Base-by-base conservation (phyloP, 2,329 filamentous ascomycete species). In the Talaromyces islandicus region DNA sequence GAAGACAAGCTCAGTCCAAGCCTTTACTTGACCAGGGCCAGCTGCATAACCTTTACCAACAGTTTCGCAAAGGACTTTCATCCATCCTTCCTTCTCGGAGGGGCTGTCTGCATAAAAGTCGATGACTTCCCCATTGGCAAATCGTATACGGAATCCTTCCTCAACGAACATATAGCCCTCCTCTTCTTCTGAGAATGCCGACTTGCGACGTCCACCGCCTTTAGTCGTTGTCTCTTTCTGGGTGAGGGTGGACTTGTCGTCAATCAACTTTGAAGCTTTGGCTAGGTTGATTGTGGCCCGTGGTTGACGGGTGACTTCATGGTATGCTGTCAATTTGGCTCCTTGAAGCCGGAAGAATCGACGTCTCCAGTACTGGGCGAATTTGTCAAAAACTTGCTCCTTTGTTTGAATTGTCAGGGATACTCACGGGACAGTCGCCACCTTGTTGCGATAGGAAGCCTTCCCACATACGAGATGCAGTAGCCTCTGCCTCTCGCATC, bases 131-230 rank as follows among this genome's bases (percentile, higher is more conserved):
- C 94, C 94, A 70, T 99, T 99, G 73, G 91, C 95, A 77, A 99
- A 99, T 60, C 93, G 91, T 73, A 99, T 96, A 46, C 94, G 91
- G 88, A 99, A 99, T 2, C 94, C 94, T 73, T 99, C 94, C 75
- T 99, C 94, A 57, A 99, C 93, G 73, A 99, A 99, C 90, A 97
- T 96, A 80, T 99, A 99, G 48, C 94, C 94, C 73, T 99, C 94
- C 77, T 99, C 94, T 66, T 99, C 94, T 75, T 97, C 94, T 1
- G 93, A 92, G 74, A 99, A 99, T 11, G 91, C 94, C 35, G 92
- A 97, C 74, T 95, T 92, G 59, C 94, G 89, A 50, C 94, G 89
- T 67, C 86, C 88, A 59, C 91, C 90, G 64, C 84, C 85, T 71
- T 87, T 90, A 60, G 88, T 89, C 14, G 83, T 87, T 0, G 88